Conservation (phyloP, 225 moss, liverwort and hornwort genomes). For the Neckera pumila region DNA sequence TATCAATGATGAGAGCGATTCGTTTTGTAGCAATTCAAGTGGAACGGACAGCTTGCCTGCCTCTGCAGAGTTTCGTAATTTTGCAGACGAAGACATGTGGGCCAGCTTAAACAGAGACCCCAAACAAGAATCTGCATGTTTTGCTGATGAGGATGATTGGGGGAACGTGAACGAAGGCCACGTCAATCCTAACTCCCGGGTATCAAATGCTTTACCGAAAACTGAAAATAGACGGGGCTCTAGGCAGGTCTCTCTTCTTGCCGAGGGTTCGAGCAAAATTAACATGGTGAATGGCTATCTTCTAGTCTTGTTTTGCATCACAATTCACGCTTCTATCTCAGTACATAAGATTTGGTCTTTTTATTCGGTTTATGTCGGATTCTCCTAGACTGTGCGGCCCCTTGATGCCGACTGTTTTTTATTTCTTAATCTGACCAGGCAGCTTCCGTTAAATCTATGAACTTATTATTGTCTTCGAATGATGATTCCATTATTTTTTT, state of each 20-base stretch:
- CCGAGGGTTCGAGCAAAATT: slow-evolving; percentile 12
- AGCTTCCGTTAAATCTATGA: neutral
- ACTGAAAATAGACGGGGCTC: slow-evolving; percentile 9
- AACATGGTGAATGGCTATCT: slow-evolving; percentile 1
- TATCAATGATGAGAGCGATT: slow-evolving; percentile 46
- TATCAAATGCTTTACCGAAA: slow-evolving; percentile 20
- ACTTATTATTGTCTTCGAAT: neutral
- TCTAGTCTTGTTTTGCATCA: neutral
- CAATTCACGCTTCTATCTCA: neutral
- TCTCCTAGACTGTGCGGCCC: neutral
- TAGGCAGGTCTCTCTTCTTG: slow-evolving; percentile 6
- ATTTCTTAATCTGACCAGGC: neutral
- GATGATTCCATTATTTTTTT: neutral
- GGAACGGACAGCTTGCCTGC: slow-evolving; percentile 32
- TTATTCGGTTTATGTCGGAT: neutral
- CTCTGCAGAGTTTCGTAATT: slow-evolving; percentile 51
- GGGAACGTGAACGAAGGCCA: slow-evolving; percentile 55
- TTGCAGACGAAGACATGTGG: slow-evolving; percentile 79
- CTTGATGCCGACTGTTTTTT: neutral
- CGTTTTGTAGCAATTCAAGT: slow-evolving; percentile 35
- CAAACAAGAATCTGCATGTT: slow-evolving; percentile 26
- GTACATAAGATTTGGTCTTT: neutral
- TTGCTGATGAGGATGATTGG: slow-evolving; percentile 73
- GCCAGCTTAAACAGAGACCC: slow-evolving; percentile 29
- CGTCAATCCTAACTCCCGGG: slow-evolving; percentile 27